Conservation (phyloP, 345 rosid species). For the Gossypioides kirkii region DNA sequence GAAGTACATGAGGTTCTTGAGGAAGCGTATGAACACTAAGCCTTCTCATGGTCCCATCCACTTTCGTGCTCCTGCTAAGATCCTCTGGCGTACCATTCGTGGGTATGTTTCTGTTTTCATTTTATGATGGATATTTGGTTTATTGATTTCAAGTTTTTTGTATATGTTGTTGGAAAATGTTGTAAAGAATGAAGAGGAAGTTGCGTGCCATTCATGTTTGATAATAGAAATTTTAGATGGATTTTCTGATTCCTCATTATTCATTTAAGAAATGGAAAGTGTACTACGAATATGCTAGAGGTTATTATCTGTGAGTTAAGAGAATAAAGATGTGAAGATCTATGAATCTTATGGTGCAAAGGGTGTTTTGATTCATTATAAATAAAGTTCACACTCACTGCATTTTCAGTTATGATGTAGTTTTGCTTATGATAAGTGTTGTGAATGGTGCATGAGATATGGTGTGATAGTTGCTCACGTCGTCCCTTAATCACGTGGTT, state of each 20-base stretch:
- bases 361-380: neutral
- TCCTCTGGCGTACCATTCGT: slow-evolving; percentile 85
- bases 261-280: too few species aligned
- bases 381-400: neutral
- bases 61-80: slow-evolving; percentile 88
- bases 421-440: too few species aligned
- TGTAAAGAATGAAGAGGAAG: neutral
- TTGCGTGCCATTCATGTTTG: neutral
- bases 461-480: neutral
- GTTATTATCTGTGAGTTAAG: too few species aligned
- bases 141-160: neutral
- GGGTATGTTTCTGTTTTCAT: slow-evolving; percentile 36
- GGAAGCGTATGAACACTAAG: slow-evolving; percentile 93
- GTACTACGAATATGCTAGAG: too few species aligned
- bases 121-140: neutral
- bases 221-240: neutral
- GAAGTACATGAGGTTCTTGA: slow-evolving; percentile 84
- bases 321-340: neutral
- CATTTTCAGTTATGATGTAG: too few species aligned
- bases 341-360: neutral
- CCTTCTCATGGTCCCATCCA: slow-evolving; percentile 94
- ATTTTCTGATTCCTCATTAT: neutral
- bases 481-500: too few species aligned
- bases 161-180: neutral
- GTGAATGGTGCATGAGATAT: neutral